Evolutionary conservation across 495 filamentous ascomycete species (phyloP), one percentile per base, ranked within the genome.

Genomic region (Pyrenula aspistea): DNA sequence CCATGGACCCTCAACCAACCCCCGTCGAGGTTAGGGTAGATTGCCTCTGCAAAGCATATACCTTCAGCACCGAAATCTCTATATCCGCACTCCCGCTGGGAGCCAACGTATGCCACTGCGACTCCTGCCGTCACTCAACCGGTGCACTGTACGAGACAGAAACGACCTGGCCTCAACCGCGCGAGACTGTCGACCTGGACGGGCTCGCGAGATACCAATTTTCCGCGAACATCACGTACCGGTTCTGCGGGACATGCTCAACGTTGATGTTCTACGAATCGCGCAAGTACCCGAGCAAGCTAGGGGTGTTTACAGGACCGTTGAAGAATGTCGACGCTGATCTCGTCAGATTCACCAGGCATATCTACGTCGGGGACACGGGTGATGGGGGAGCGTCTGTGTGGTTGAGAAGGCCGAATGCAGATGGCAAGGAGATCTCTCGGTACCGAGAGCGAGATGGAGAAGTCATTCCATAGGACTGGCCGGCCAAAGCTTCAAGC

Each of bases 91-190:
- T 71, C 24, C 70, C 68, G 3, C 55, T 71, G 12, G 55, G 63
- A 51, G 58, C 68, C n/a, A 68, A 71, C 47, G 57, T 88, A 49
- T 88, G 85, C 68, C 83, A 84, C 60, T 88, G 85, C 71, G 67
- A 68, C 62, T 71, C 71, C 51, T 87, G 83, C 61, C 81, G 85
- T 52, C 79, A 79, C 57, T 68, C 68, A 2, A 77, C 78, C 15
- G 85, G 86, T 48, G 66, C 77, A 2, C 68, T 81, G 10, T 81
- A 72, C 54, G 59, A 77, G 22, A 77, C 64, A 55, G 73, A 74
- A 23, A 66, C 72, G 1, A 54, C 67, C 0, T 57, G 71, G 42
- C 68, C 62, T 51, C 66, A 71, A 42, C 61, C 65, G 55, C 48
- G 64, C 57, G 10, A 70, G 24, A 53, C 71, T 61, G 55, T 68